These are phyloP conservation scores for Lasiodiplodia hormozganensis DNA, from an alignment of 2,329 filamentous ascomycete species.

Conservation along the genomic window DNA sequence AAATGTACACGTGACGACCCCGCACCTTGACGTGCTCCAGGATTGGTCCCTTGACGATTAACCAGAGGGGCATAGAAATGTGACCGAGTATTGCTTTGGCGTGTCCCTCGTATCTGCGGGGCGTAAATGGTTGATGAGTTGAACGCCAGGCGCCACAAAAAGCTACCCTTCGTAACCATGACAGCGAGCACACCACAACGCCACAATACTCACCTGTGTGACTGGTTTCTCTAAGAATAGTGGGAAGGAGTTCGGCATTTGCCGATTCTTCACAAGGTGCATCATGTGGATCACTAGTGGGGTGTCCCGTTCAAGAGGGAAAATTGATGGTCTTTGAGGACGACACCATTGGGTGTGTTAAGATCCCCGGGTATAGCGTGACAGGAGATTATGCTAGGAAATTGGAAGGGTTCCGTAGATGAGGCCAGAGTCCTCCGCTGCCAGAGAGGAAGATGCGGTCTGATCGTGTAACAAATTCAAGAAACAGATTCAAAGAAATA, in stretches of 20 bases:
- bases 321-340: not conserved
- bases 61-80: not conserved
- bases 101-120: not conserved
- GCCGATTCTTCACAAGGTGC: not conserved
- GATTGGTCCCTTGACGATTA: not conserved
- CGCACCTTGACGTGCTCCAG: no score
- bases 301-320: not conserved
- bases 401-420: not conserved
- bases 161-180: conserved; percentile 5
- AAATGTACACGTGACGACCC: no score
- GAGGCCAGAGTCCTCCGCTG: not conserved
- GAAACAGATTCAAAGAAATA: not conserved
- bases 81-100: no score
- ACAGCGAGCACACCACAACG: conserved; percentile 3
- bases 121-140: conserved; percentile 20
- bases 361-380: not conserved
- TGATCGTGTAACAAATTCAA: not conserved
- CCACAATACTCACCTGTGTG: not conserved
- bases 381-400: not conserved
- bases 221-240: conserved; percentile 1
- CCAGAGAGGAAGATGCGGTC: not conserved
- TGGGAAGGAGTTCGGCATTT: not conserved
- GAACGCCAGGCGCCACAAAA: not conserved
- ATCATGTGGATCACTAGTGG: not conserved
- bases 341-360: not conserved